Evolutionary conservation across 2,329 filamentous ascomycete genomes (phyloP).

Genomic region (Alternaria gansuensis): DNA sequence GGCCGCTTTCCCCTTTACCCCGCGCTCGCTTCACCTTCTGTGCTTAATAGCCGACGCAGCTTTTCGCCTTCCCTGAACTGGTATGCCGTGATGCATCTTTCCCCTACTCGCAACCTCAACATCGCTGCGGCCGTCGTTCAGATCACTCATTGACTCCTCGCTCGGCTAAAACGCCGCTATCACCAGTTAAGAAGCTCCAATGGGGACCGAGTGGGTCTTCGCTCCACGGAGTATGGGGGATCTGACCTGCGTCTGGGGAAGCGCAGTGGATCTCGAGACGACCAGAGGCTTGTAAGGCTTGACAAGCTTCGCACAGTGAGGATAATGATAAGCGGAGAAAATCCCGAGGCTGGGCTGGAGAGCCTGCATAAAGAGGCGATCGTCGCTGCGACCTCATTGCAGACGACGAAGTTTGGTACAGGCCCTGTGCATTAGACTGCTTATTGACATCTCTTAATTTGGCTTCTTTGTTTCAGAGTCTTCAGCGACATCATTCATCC

Average conservation of each 20-base stretch:
- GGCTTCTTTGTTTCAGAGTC: background rate
- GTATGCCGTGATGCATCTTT: conserved; percentile 21
- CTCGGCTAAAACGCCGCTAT: conserved; percentile 22
- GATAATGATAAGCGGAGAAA: conserved; percentile 23
- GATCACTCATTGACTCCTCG: background rate
- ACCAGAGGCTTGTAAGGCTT: conserved; percentile 11
- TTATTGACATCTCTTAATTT: conserved; percentile 2
- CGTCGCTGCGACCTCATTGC: conserved; percentile 7
- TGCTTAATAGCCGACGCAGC: conserved; percentile 4
- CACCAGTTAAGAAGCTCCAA: conserved; percentile 8
- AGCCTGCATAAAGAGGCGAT: conserved; percentile 23
- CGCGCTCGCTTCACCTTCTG: conserved; percentile 25
- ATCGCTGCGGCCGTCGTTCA: conserved; percentile 12
- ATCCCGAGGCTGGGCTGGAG: conserved; percentile 15
- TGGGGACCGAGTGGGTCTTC: conserved; percentile 18
- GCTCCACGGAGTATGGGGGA: conserved; percentile 19
- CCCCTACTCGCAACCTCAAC: conserved; percentile 18
- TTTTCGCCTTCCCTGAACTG: conserved; percentile 16
- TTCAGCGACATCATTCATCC: background rate
- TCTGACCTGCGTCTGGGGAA: conserved; percentile 15
- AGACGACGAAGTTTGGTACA: conserved; percentile 14
- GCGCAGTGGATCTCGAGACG: conserved; percentile 7
- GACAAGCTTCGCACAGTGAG: conserved; percentile 7
- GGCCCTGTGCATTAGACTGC: conserved; percentile 7
- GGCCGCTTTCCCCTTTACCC: conserved; percentile 20